phyloP scores from a whole-genome alignment of 192 early-diverging fungal species.

The Coemansia sp. region DNA sequence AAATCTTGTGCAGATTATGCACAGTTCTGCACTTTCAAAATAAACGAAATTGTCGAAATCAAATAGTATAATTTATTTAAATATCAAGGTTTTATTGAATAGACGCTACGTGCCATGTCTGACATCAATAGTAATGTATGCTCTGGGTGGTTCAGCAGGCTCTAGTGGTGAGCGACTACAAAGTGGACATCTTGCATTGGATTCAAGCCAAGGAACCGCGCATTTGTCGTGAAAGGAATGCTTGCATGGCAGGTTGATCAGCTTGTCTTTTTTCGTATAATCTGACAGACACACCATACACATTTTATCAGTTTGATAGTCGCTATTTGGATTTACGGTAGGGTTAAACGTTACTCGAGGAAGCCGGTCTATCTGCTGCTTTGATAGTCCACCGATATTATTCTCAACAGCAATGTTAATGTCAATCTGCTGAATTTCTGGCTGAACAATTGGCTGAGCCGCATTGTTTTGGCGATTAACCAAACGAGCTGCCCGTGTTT shows the following conservation, averaged over 20 bases:
- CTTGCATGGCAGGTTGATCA: not conserved
- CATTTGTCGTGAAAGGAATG: not conserved
- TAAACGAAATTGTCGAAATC: not conserved
- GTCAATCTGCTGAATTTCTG: no score
- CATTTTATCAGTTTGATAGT: not conserved
- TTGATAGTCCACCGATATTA: not conserved
- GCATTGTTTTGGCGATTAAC: no score
- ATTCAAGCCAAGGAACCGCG: not conserved
- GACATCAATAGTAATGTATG: not conserved
- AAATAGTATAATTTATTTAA: not conserved
- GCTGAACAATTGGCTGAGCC: no score
- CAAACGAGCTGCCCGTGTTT: no score
- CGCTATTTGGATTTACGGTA: not conserved
- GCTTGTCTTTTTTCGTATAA: not conserved
- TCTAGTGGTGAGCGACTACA: not conserved
- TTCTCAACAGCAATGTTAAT: no score
- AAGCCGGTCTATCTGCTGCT: not conserved
- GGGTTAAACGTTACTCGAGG: not conserved
- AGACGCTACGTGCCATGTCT: not conserved
- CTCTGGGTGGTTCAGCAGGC: not conserved
- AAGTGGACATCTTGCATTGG: not conserved
- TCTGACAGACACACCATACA: not conserved
- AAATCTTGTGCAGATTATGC: not conserved
- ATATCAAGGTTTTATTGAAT: no score
- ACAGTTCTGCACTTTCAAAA: not conserved